Base-by-base conservation (phyloP, 305 asterid species). In the Fraxinus floribunda region DNA sequence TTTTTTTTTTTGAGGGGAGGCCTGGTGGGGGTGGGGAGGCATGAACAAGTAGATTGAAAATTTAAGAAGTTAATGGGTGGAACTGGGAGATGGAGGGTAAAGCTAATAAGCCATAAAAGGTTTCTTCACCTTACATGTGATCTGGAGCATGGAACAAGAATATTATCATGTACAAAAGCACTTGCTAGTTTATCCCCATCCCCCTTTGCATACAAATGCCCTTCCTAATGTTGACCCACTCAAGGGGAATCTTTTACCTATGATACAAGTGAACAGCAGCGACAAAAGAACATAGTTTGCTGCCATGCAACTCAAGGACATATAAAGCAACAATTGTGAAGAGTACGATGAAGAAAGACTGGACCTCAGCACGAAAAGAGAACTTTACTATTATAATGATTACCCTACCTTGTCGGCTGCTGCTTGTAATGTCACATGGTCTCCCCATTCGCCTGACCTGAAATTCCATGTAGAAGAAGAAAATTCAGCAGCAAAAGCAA, bases 361-460 rank as follows among this genome's bases (percentile, higher is more conserved):
- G 8, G 38, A 36, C 4, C 49, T 60, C 79, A 70, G 52, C 7
- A 44, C 32, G 52, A 78, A 82, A 49, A 82, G 66, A 75, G 71
- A 70, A 70, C 49, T 62, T 68, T 36, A 66, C 75, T 85, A 85
- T 62, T 20, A 68, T 64, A 57, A 76, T 73, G 82, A 79, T 78
- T 75, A 79, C 35, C 34, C 62, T 78, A 91, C 94, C 88, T 90
- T 91, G 87, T 92, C 96, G 62, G 96, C 93, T 41, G 96, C 96
- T 36, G 96, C 96, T 87, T 92, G 95, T 81, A 92, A 85, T 1
- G 95, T 92, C 81, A 92, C 90, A 86, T 92, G 95, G 87, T 92
- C 95, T 9, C 93, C 94, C 94, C 96, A 92, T 83, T 92, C 94
- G 64, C 94, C 92, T 8, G 85, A 84, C 85, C 95, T 91, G 89